Conservation (phyloP, 208 protist genomes). For the Wallacemonas rigidus region DNA sequence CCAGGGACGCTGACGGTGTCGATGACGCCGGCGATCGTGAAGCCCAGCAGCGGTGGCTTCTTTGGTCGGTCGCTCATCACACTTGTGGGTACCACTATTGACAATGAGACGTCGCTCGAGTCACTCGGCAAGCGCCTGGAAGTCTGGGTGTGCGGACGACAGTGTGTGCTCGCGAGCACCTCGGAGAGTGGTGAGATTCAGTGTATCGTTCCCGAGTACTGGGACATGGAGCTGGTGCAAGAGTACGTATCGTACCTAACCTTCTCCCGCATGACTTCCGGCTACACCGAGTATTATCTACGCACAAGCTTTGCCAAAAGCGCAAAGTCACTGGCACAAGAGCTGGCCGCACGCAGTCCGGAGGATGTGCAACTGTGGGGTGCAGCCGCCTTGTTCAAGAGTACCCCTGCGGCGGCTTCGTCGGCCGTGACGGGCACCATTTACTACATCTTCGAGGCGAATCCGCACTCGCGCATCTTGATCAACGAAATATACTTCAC, state of each 20-base stretch:
- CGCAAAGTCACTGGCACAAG: neutral
- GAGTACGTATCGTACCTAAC: constrained; percentile 18
- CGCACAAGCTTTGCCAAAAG: neutral
- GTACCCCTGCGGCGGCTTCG: neutral
- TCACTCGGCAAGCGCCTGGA: constrained; percentile 18
- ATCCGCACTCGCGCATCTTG: constrained; percentile 36
- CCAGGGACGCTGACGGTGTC: constrained; percentile 20
- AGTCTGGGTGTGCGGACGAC: constrained; percentile 39
- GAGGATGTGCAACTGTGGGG: neutral
- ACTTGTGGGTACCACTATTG: constrained; percentile 31
- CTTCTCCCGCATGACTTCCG: constrained; percentile 20
- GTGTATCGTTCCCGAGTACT: constrained; percentile 37
- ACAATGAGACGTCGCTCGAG: neutral
- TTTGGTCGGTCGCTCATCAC: constrained; percentile 16
- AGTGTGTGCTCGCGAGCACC: constrained; percentile 27
- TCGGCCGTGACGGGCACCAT: constrained; percentile 11
- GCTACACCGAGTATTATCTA: constrained; percentile 25
- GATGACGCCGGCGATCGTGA: constrained; percentile 30
- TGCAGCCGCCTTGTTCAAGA: constrained; percentile 5
- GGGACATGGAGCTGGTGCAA: constrained; percentile 32
- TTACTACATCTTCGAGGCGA: constrained; percentile 29
- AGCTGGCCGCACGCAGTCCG: neutral
- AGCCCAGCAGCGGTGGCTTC: constrained; percentile 33
- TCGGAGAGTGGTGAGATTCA: constrained; percentile 26
- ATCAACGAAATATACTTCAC: constrained; percentile 31